Base-by-base conservation (phyloP, 106 monocot genomes). In the Narthecium ossifragum region DNA sequence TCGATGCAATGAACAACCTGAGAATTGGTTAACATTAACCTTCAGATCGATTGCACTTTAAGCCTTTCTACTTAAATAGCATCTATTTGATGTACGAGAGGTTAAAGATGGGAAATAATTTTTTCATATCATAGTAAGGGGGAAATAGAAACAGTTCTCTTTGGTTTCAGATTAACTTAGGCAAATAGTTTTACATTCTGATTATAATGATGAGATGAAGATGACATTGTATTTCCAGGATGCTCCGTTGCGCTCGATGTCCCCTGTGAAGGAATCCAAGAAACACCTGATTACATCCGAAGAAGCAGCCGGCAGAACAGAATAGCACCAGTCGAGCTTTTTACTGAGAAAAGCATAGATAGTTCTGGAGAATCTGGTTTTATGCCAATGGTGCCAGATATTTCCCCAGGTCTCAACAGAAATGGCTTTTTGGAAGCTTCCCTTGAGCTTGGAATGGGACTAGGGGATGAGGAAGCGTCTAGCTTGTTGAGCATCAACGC, bases 271-370 rank as follows among this genome's bases (percentile, higher is more conserved):
- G 38, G 40, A 33, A 62, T 72, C 10, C 64, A 71, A 51, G 72
- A 71, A 14, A 75, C 78, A 12, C 78, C 89, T 4, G 78, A 78
- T 61, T 71, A 77, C 60, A 67, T 70, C 45, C 65, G 81, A 46
- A 64, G 32, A 47, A 66, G 31, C 49, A 61, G 68, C 21, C 31
- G 41, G 26, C 64, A 73, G 57, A 50, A 56, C 34, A 53, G 48
- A 25, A 60, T 80, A 26, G 31, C 75, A 53, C 79, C 79, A 0
- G 25, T 76, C 6, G 72, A 73, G 59, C 75, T 76, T 31, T 80
- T 85, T 43, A 38, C 51, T 28, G 57, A 40, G 2, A 26, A 2
- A 36, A 25, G 37, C 15, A 17, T 27, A 8, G 46, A 64, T 53
- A 37, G 7, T 6, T 37, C 36, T 37, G 7, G 43, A 43, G 18